phyloP scores from a whole-genome alignment of 2,329 filamentous ascomycete genomes.

The Phialophora expanda region DNA sequence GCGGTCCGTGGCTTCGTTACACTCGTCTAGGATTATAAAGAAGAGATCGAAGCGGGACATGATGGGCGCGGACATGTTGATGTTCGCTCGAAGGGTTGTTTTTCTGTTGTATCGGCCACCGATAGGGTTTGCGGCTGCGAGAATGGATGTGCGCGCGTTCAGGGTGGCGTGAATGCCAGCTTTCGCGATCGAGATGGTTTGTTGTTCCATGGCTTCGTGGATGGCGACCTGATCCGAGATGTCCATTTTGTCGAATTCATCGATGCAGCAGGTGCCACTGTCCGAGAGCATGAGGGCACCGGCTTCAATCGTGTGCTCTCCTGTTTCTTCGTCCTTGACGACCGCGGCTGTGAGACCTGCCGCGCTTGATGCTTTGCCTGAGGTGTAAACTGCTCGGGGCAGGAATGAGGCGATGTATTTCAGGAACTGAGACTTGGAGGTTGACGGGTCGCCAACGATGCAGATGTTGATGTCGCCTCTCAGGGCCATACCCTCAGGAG shows the following conservation, averaged over 20 bases:
- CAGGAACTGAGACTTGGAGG: slow-evolving; percentile 95
- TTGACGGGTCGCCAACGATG: slow-evolving; percentile 95
- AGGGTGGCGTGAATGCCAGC: slow-evolving; percentile 97
- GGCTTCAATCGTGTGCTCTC: slow-evolving; percentile 97
- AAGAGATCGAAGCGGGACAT: slow-evolving; percentile 99
- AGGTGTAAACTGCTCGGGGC: slow-evolving; percentile 96
- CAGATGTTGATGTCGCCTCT: slow-evolving; percentile 99
- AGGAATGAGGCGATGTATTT: slow-evolving; percentile 92
- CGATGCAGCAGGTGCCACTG: slow-evolving; percentile 96
- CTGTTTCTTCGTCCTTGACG: slow-evolving; percentile 97
- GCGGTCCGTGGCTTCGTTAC: slow-evolving; percentile 87
- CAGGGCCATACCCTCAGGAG: slow-evolving; percentile 90
- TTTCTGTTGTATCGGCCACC: slow-evolving; percentile 98
- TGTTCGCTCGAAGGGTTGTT: slow-evolving; percentile 87
- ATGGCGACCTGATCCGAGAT: slow-evolving; percentile 96
- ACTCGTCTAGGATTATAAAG: slow-evolving; percentile 96
- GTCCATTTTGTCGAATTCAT: slow-evolving; percentile 99
- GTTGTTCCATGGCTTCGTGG: slow-evolving; percentile 99
- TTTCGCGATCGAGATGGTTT: slow-evolving; percentile 98
- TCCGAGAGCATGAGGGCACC: slow-evolving; percentile 96
- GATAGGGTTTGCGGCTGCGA: slow-evolving; percentile 94
- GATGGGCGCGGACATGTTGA: slow-evolving; percentile 98
- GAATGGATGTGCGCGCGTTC: slow-evolving; percentile 92
- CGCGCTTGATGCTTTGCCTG: slow-evolving; percentile 94
- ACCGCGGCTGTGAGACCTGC: slow-evolving; percentile 97